Evolutionary conservation across 129 eudicot genomes (phyloP), one percentile per base, ranked within the genome.

Genomic region (Escallonia rubra): DNA sequence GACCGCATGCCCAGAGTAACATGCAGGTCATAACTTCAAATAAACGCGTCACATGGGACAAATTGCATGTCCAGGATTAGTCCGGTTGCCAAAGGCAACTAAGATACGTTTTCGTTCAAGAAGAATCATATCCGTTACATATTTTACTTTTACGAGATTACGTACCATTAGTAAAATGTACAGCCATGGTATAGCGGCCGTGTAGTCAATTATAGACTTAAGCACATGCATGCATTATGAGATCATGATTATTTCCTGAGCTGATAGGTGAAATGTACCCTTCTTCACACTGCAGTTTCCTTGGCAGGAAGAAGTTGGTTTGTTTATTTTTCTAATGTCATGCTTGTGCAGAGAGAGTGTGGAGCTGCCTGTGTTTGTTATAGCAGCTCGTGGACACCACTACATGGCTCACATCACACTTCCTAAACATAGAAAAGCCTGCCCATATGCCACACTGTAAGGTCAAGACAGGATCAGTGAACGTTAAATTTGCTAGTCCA

Each of bases 341-440:
- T n/a, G 16, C 16, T 55, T 55, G 59, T 15, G 10, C 8, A 13
- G 58, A 11, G 4, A 13, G 5, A 7, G 34, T n/a, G 5, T 54
- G 58, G n/a, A 54, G n/a, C 15, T 54, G 6, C 1, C 15, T 1
- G 50, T 5, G 15, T 57, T 57, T 34, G 64, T 59, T 41, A 38
- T 11, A 3, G 58, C 7, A 38, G 16, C 43, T 41, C 4, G 65
- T 43, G 50, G 65, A 61, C 65, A 66, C 15, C 4, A 47, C 49
- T 61, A 66, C 77, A 72, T 75, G 78, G 78, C 67, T 71, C 71
- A 71, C 85, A 75, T 73, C 52, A 72, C 48, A 66, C 45, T 79
- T 70, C 40, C 68, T 71, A 76, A 66, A 80, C 75, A 67, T 63
- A 76, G 78, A 57, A 73, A 57, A 72, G 67, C 72, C 69, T 62